Conservation (phyloP, 768 basidiomycete genomes). For the Macrolepiota fuliginosa region DNA sequence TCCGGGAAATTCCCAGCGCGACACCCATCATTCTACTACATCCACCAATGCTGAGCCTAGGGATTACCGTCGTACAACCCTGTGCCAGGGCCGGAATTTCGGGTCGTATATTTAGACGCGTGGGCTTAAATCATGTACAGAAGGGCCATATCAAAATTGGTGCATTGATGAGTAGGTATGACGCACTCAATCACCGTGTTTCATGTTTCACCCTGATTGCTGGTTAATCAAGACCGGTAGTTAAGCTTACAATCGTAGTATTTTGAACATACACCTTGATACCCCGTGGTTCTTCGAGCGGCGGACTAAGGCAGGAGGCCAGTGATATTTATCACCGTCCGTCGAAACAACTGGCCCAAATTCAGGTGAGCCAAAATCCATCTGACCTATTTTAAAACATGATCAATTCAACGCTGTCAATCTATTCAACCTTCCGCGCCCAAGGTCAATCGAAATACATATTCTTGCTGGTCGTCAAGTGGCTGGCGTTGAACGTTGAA, state of each 20-base stretch:
- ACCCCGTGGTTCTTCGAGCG: too few relatives aligned
- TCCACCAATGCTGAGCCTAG: neutral
- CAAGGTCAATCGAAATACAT: constrained; percentile 3
- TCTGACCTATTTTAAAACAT: neutral
- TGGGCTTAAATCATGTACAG: neutral
- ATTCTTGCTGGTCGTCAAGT: neutral
- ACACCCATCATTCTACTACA: neutral
- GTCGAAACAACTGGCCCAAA: neutral
- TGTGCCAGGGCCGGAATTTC: neutral
- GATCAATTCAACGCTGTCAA: neutral
- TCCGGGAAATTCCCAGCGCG: neutral
- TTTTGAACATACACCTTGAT: too few relatives aligned
- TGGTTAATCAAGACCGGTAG: neutral
- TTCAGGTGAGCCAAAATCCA: neutral
- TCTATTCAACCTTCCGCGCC: neutral
- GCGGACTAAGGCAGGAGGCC: too few relatives aligned
- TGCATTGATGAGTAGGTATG: neutral
- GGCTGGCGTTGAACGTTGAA: neutral
- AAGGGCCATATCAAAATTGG: neutral
- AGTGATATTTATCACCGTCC: too few relatives aligned
- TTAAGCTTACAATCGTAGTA: neutral
- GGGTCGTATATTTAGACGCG: neutral
- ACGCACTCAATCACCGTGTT: neutral
- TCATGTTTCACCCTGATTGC: neutral
- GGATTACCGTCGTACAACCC: neutral